Evolutionary conservation across 768 basidiomycete species (phyloP).

Genomic region (Sarcomyxa edulis): DNA sequence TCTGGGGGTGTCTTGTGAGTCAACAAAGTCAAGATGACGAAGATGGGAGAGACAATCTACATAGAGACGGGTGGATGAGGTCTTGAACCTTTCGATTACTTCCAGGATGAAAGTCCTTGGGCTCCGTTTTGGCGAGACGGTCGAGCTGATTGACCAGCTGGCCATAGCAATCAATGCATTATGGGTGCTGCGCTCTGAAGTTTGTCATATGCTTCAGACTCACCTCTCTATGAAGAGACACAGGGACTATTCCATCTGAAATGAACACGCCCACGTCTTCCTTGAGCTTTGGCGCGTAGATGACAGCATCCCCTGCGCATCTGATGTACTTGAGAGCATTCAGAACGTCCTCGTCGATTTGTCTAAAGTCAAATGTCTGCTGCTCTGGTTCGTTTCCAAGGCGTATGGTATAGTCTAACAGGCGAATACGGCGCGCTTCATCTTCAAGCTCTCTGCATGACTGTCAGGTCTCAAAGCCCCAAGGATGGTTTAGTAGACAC

Average conservation of each 20-base stretch:
- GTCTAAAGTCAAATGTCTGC: no score
- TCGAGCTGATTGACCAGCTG: conserved; percentile 11
- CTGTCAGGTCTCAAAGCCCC: no score
- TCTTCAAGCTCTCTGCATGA: conserved; percentile 3
- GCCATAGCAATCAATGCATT: no score
- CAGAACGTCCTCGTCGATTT: no score
- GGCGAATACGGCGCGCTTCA: conserved; percentile 5
- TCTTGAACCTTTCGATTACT: conserved; percentile 13
- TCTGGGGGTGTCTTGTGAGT: no score
- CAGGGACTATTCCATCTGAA: conserved; percentile 10
- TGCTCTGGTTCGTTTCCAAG: neutral
- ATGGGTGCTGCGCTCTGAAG: neutral
- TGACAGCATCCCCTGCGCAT: no score
- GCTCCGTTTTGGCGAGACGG: conserved; percentile 9
- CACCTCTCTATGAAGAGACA: conserved; percentile 11
- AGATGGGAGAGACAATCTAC: conserved; percentile 1
- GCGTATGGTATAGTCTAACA: neutral
- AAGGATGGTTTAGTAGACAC: neutral
- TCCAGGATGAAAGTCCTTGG: conserved; percentile 13
- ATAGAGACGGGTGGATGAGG: conserved; percentile 13
- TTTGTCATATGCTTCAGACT: neutral
- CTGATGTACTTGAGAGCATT: no score
- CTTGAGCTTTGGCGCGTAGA: neutral
- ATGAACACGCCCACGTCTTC: conserved; percentile 4
- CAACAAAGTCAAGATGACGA: neutral